Evolutionary conservation across 2,329 filamentous ascomycete species (phyloP).

Genomic region (Byssochlamys sp.): DNA sequence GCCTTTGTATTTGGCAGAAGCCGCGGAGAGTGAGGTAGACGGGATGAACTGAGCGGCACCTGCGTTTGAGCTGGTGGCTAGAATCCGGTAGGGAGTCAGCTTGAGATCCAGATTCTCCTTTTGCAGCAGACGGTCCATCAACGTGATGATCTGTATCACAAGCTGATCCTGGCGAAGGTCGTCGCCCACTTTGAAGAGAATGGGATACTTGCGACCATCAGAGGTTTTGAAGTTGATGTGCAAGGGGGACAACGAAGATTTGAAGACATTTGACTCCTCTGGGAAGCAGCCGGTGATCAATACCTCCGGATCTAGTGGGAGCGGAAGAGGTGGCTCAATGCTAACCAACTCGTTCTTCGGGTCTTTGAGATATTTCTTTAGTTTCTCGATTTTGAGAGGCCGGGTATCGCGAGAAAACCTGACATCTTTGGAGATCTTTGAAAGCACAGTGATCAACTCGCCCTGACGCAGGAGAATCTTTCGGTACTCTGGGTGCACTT

Average conservation of each 20-base stretch:
- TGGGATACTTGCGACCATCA: constrained; percentile 68
- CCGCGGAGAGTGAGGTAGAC: constrained; percentile 72
- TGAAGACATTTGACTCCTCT: constrained; percentile 84
- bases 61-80: constrained; percentile 80
- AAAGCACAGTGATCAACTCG: constrained; percentile 76
- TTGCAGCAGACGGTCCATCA: constrained; percentile 91
- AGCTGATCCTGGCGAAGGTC: constrained; percentile 94
- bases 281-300: constrained; percentile 69
- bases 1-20: constrained; percentile 73
- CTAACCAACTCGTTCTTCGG: constrained; percentile 76
- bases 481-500: constrained; percentile 62
- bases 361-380: constrained; percentile 77
- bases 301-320: constrained; percentile 79
- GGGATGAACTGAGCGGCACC: constrained; percentile 91
- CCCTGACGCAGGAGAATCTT: constrained; percentile 75
- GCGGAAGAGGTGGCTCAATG: constrained; percentile 76
- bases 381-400: constrained; percentile 67
- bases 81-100: constrained; percentile 87
- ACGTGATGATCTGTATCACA: constrained; percentile 90
- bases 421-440: constrained; percentile 80
- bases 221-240: constrained; percentile 82
- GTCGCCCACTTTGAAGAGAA: constrained; percentile 95
- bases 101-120: constrained; percentile 96
- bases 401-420: constrained; percentile 70
- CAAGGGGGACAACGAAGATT: constrained; percentile 84